phyloP scores from a whole-genome alignment of 306 rosid species.

The Dryas octopetala region DNA sequence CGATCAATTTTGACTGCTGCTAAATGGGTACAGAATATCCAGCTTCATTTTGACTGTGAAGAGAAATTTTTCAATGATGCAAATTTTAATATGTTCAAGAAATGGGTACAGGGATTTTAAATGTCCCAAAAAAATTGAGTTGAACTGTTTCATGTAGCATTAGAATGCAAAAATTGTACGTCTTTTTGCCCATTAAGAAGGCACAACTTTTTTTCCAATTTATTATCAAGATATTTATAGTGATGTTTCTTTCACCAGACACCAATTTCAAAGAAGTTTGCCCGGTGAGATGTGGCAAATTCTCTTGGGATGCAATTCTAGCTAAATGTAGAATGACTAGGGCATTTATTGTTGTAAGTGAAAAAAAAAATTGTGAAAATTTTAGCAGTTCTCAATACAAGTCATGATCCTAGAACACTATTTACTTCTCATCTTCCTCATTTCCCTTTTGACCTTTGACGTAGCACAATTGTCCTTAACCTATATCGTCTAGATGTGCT shows the following conservation, averaged over 20 bases:
- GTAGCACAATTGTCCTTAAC: too few relatives aligned
- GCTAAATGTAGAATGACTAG: neutral
- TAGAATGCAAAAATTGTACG: too few relatives aligned
- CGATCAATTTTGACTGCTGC: neutral
- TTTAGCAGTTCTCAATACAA: neutral
- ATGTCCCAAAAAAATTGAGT: neutral
- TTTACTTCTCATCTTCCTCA: neutral
- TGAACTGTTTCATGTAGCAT: too few relatives aligned
- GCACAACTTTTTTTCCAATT: neutral
- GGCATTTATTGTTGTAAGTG: neutral
- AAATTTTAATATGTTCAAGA: neutral
- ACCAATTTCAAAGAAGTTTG: too few relatives aligned
- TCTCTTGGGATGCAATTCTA: neutral
- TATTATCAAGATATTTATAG: neutral
- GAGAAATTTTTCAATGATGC: neutral
- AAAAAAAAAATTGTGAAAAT: neutral
- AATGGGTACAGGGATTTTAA: too few relatives aligned
- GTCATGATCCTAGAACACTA: too few relatives aligned
- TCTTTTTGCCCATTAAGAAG: neutral
- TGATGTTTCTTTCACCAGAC: neutral
- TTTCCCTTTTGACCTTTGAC: neutral
- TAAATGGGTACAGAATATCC: neutral
- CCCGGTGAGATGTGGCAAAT: neutral
- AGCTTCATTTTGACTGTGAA: neutral
- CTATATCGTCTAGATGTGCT: too few relatives aligned